Percentiles rank a stretch among this genome's conserved stretches.
Evolutionary conservation across 1,284 basidiomycete genomes (phyloP).

Genomic region (Cutaneotrichosporon sp.): DNA sequence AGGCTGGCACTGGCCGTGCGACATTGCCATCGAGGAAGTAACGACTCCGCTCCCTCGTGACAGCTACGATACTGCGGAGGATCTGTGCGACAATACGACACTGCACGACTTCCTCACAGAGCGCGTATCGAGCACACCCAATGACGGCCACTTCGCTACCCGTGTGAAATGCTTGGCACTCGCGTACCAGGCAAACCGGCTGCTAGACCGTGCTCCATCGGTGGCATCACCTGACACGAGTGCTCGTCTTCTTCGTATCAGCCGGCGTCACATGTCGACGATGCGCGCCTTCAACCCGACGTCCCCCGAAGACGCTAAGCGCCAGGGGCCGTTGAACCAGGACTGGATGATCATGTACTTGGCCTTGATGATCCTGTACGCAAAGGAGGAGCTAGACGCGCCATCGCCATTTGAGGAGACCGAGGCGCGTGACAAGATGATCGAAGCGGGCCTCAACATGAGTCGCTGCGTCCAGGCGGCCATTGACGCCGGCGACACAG

Average conservation of each 20-base stretch:
- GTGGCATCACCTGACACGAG: constrained; percentile 19
- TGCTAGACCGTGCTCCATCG: constrained; percentile 3
- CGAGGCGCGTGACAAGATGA: constrained; percentile 21
- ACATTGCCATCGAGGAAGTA: constrained; percentile 33
- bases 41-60: constrained; percentile 44
- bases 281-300: constrained; percentile 13
- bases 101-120: constrained; percentile 22
- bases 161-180: constrained; percentile 29
- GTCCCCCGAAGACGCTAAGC: constrained; percentile 10
- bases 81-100: constrained; percentile 24
- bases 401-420: constrained; percentile 8
- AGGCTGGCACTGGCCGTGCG: constrained; percentile 12
- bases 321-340: constrained; percentile 16
- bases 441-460: constrained; percentile 23
- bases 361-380: constrained; percentile 20
- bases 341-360: constrained; percentile 23
- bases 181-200: constrained; percentile 13
- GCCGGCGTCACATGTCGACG: constrained; percentile 23
- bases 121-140: neutral
- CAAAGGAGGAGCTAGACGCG: constrained; percentile 28
- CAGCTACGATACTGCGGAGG: constrained; percentile 24
- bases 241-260: constrained; percentile 18
- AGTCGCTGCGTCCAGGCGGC: constrained; percentile 22
- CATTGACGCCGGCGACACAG: constrained; percentile 20
- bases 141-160: constrained; percentile 20